A percentile compares a stretch with the other conserved stretches of the same genome.
These are phyloP conservation scores for Eimeria falciformis DNA, from an alignment of 169 alveolate genomes.

Conservation along the genomic window DNA sequence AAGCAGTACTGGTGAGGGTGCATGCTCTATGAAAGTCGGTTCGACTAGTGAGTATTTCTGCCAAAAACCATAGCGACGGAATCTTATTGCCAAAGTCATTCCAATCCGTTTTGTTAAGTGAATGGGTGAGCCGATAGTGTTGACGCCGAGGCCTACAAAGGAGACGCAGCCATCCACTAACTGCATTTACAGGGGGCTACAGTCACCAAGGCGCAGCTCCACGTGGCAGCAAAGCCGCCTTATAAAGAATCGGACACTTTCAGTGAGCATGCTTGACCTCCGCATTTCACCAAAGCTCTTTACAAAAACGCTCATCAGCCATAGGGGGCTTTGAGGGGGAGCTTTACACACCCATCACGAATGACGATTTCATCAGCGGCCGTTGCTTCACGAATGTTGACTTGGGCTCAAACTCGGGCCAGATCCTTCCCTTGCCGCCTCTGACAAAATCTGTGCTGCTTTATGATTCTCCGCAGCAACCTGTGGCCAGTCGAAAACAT, in stretches of 20 bases:
- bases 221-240: not conserved
- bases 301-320: not conserved
- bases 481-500: not conserved
- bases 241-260: not conserved
- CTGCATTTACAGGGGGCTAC: conserved; percentile 14
- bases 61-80: conserved; percentile 37
- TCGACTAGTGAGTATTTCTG: not conserved
- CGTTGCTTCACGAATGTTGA: conserved; percentile 12
- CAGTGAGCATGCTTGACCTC: not conserved
- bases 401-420: not conserved
- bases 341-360: not conserved
- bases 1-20: conserved; percentile 39
- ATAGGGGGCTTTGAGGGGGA: conserved; percentile 59
- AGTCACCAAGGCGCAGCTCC: conserved; percentile 27
- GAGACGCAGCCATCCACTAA: too few species aligned
- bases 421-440: not conserved
- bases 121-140: conserved; percentile 6
- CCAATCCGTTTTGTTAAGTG: not conserved
- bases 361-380: conserved; percentile 30
- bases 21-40: not conserved
- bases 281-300: not conserved
- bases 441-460: not conserved
- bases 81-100: conserved; percentile 6
- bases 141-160: too few species aligned
- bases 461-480: not conserved